Evolutionary conservation across 345 rosid species (phyloP).

Genomic region (Heritiera fomes): DNA sequence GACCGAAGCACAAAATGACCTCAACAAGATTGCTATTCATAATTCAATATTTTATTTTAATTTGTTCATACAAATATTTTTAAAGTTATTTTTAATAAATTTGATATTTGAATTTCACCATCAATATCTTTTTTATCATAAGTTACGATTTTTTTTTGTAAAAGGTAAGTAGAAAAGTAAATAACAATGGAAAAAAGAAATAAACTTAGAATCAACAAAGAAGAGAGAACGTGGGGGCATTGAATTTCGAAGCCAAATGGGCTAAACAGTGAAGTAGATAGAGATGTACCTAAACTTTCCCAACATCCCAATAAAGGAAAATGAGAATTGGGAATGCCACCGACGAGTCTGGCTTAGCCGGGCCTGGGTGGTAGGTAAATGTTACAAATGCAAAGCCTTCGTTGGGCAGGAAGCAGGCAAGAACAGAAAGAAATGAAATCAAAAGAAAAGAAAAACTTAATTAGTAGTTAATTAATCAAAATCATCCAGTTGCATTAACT

Average conservation of each 20-base stretch:
- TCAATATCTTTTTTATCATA: too few species aligned
- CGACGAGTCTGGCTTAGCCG: not conserved
- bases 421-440: too few species aligned
- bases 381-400: not conserved
- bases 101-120: too few species aligned
- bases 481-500: slow-evolving; percentile 16
- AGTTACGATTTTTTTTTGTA: too few species aligned
- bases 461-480: slow-evolving; percentile 12
- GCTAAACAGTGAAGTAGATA: not conserved
- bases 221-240: not conserved
- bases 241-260: not conserved
- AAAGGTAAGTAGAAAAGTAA: too few species aligned
- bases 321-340: not conserved
- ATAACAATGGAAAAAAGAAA: not conserved
- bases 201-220: not conserved
- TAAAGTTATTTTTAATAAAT: too few species aligned
- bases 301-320: not conserved
- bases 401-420: not conserved
- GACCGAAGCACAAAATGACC: too few species aligned
- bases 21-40: too few species aligned
- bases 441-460: not conserved
- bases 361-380: too few species aligned
- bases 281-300: not conserved
- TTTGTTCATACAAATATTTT: too few species aligned
- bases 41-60: too few species aligned